Conservation (phyloP, 352 stramenopile genomes). For the Phytophthora pluvialis region DNA sequence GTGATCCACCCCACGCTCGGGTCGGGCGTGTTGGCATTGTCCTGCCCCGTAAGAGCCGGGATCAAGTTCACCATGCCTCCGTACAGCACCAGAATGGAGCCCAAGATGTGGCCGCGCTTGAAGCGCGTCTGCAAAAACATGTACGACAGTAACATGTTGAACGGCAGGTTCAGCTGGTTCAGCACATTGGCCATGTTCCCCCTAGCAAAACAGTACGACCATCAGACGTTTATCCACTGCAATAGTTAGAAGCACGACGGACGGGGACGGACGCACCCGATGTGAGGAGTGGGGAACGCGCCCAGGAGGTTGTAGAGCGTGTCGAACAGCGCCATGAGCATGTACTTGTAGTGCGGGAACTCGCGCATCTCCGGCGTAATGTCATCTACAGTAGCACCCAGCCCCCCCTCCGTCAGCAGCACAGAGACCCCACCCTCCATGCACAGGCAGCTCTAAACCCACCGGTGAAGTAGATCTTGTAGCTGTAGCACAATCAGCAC, state of each 20-base stretch:
- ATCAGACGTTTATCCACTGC: too few species aligned
- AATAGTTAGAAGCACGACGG: too few species aligned
- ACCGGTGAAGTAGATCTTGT: constrained; percentile 86
- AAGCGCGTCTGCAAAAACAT: constrained; percentile 81
- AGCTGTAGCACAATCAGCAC: constrained; percentile 35
- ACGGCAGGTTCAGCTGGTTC: constrained; percentile 84
- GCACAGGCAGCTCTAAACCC: not conserved
- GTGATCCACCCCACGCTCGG: constrained; percentile 77
- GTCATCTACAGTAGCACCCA: constrained; percentile 52
- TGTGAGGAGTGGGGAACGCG: constrained; percentile 85
- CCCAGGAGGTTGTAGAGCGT: constrained; percentile 84
- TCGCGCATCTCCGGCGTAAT: constrained; percentile 84
- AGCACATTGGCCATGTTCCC: constrained; percentile 88
- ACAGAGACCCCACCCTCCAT: not conserved
- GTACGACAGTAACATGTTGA: constrained; percentile 89
- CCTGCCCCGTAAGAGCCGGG: constrained; percentile 68
- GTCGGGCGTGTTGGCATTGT: constrained; percentile 76
- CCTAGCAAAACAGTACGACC: constrained; percentile 31
- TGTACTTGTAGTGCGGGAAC: constrained; percentile 89
- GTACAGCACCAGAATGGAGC: constrained; percentile 87
- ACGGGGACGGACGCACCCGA: constrained; percentile 53
- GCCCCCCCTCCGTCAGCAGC: not conserved
- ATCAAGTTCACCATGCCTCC: constrained; percentile 88
- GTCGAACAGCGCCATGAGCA: constrained; percentile 88
- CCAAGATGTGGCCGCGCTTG: constrained; percentile 85